phyloP scores from a whole-genome alignment of 2,329 filamentous ascomycete genomes.

The Colletotrichum sp. region DNA sequence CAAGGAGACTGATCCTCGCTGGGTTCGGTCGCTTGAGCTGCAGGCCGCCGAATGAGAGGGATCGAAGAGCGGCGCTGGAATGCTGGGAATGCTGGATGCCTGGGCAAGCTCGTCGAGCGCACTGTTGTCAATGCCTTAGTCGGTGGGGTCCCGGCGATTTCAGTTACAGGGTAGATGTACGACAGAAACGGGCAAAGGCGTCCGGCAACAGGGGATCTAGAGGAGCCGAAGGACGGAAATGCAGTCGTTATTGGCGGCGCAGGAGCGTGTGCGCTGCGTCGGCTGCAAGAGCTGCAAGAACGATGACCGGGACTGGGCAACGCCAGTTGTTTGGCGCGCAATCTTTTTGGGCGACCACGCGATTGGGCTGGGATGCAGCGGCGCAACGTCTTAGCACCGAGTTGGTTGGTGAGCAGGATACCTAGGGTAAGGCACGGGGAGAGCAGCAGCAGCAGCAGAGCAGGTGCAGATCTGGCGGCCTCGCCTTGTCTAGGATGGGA shows the following conservation, averaged over 20 bases:
- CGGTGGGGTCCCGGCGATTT: background rate
- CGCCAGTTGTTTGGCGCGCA: conserved; percentile 3
- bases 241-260: conserved; percentile 19
- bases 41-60: conserved; percentile 9
- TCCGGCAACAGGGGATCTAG: conserved; percentile 10
- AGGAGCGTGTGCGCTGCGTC: conserved; percentile 10
- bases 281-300: background rate
- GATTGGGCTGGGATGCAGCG: conserved; percentile 12
- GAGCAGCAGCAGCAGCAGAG: background rate
- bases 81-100: conserved; percentile 10
- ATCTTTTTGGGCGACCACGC: background rate
- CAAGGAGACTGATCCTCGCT: conserved; percentile 9
- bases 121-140: conserved; percentile 19
- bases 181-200: background rate
- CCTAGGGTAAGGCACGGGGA: background rate
- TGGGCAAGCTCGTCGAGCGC: conserved; percentile 10
- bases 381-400: background rate
- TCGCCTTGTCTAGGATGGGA: background rate
- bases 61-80: conserved; percentile 6
- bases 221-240: conserved; percentile 8
- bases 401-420: background rate
- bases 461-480: background rate
- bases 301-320: background rate
- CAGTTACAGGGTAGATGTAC: background rate
- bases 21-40: conserved; percentile 12